Base-by-base conservation (phyloP, 2,329 filamentous ascomycete genomes). In the Trichoderma lentiforme region DNA sequence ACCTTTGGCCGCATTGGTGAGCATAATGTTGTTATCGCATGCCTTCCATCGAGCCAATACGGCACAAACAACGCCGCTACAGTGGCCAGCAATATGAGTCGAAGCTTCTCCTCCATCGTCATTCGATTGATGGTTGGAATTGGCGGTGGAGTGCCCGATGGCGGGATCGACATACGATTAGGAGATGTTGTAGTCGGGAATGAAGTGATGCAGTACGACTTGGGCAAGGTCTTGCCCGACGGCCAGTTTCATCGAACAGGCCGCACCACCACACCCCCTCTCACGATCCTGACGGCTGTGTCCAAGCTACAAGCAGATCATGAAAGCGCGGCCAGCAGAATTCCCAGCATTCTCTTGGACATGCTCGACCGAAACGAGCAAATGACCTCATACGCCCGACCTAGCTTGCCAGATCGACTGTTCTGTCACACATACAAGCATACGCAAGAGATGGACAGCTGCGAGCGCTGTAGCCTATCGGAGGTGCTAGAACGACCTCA, bases 1-100 rank as follows among this genome's bases (percentile, higher is more conserved):
- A 51, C 43, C n/a, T 51, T 51, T 12, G 43, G 43, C n/a, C 4
- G 43, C 43, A 2, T 51, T 51, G 43, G 2, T 51, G 43, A 6
- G 43, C 43, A 51, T 51, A 51, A 69, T 60, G 65, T 70, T 26
- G 67, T 70, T 21, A 43, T 70, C 26, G 53, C 67, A 43, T 71
- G 58, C 34, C 60, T 71, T 18, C 67, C 67, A 34, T 11, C 47
- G 21, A 14, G 47, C 32, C 47, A 70, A 36, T 78, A 78, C 47
- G 81, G 81, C 4, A 79, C 68, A 15, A 72, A 60, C 15, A 77
- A 79, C 11, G 80, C 81, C 7, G 74, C 79, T 8, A 70, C 57
- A 0, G 78, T 83, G 2, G 80, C 78, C 11, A 73, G 61, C 62
- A 74, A 80, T 47, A 80, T 83, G 77, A 51, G 76, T 24, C 65